Evolutionary conservation across 495 filamentous ascomycete species (phyloP), one percentile per base, ranked within the genome.

Genomic region (Aspergillus homomorphus): DNA sequence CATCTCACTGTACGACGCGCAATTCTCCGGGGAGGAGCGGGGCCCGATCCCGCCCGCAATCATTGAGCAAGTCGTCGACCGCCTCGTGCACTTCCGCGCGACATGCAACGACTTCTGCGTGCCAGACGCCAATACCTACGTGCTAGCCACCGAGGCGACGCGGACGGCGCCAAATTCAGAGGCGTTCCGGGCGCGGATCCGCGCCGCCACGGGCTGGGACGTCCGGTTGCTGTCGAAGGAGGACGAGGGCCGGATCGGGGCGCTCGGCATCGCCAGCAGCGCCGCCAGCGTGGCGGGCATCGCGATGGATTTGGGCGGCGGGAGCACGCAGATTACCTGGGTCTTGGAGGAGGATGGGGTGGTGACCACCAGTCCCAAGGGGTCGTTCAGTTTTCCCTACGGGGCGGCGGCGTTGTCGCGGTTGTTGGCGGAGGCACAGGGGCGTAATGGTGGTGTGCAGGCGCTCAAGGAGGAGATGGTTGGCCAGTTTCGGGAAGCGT

Each of bases 1-100:
- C 38, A 91, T 96, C 58, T 95, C 90, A 2, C 77, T 96, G n/a
- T 96, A 94, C 71, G 90, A 95, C 62, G 91, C 89, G 6, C 85
- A 92, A 26, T 82, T 81, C 63, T 67, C 74, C 26, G 68, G 4
- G 26, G 10, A 4, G 26, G 10, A 30, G 60, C 67, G 68, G 21
- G 73, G 80, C 15, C 71, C 80, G 3, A 93, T 96, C 59, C 80
- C 87, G 5, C 59, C 74, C 0, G 58, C 73, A 2, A 84, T 83
- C 12, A 90, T 93, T 42, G 53, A 66, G 0, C 65, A 79, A 8
- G 88, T 94, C 20, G 69, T 89, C 2, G 64, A 75, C 44, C 81
- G 81, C 0, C 73, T 95, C 21, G 70, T 76, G 14, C 86, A 83
- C n/a, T 96, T 95, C 75, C 79, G 82, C 49, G 73, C 72, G 6